These are phyloP conservation scores for Eucalyptus regnans DNA, from an alignment of 345 rosid species.

Conservation along the genomic window DNA sequence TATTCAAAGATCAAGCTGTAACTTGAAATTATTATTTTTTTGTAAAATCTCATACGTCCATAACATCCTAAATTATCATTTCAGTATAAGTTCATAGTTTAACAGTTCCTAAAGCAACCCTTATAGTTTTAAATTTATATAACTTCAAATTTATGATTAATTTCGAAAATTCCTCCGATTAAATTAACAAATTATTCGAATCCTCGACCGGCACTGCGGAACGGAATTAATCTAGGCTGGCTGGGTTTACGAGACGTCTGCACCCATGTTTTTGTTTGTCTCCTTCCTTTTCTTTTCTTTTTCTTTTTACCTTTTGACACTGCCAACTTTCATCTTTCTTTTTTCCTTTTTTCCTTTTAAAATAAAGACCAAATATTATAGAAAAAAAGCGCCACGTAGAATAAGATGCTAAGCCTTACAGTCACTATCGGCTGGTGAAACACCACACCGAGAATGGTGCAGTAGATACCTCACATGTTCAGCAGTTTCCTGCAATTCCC, in stretches of 20 bases:
- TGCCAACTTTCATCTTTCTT: not conserved
- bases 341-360: too few species aligned
- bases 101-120: not conserved
- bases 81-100: too few species aligned
- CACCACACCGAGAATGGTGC: not conserved
- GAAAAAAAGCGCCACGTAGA: too few species aligned
- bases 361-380: too few species aligned
- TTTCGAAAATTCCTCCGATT: not conserved
- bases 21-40: too few species aligned
- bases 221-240: not conserved
- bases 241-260: too few species aligned
- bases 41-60: not conserved
- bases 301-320: not conserved
- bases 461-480: too few species aligned
- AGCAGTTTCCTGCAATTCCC: too few species aligned
- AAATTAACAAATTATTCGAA: too few species aligned
- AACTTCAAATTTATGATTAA: too few species aligned
- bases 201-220: not conserved
- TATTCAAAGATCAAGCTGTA: too few species aligned
- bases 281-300: not conserved
- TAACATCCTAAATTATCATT: not conserved
- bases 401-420: not conserved
- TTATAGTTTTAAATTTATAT: too few species aligned
- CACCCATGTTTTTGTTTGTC: not conserved
- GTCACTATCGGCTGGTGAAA: not conserved